Conservation (phyloP, 768 basidiomycete species). For the Cantharellus anzutake region DNA sequence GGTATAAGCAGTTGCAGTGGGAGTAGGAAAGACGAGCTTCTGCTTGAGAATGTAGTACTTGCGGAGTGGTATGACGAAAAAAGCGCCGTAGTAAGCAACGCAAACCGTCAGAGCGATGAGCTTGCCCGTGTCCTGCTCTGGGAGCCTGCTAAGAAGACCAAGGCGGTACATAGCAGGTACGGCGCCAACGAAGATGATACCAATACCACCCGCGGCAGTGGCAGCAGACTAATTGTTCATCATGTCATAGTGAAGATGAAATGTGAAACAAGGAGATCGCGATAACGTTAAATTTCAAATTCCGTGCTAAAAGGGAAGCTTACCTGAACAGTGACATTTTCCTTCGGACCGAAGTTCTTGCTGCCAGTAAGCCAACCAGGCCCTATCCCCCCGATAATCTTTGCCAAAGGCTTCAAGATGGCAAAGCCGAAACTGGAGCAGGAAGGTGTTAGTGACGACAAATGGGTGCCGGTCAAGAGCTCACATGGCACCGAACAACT, state of each 20-base stretch:
- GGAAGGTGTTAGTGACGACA: too few species aligned
- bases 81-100: slow-evolving; percentile 11
- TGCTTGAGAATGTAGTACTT: slow-evolving; percentile 44
- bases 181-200: slow-evolving; percentile 39
- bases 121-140: slow-evolving; percentile 33
- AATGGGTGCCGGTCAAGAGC: not conserved
- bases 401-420: slow-evolving; percentile 38
- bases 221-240: slow-evolving; percentile 7
- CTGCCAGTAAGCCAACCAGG: slow-evolving; percentile 29
- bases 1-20: slow-evolving; percentile 45
- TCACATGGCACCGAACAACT: slow-evolving; percentile 42
- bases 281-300: slow-evolving; percentile 15
- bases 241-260: slow-evolving; percentile 6
- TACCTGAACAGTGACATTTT: slow-evolving; percentile 44
- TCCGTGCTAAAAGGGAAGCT: slow-evolving; percentile 7
- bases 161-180: slow-evolving; percentile 43
- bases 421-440: slow-evolving; percentile 24
- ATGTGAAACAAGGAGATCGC: slow-evolving; percentile 15
- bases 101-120: slow-evolving; percentile 34
- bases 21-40: slow-evolving; percentile 44
- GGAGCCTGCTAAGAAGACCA: slow-evolving; percentile 25
- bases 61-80: slow-evolving; percentile 45
- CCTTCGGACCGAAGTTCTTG: slow-evolving; percentile 36
- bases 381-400: slow-evolving; percentile 18
- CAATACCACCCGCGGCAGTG: slow-evolving; percentile 32